Evolutionary conservation across 2,329 filamentous ascomycete species (phyloP).

Genomic region (Hymenoscyphus occultus): DNA sequence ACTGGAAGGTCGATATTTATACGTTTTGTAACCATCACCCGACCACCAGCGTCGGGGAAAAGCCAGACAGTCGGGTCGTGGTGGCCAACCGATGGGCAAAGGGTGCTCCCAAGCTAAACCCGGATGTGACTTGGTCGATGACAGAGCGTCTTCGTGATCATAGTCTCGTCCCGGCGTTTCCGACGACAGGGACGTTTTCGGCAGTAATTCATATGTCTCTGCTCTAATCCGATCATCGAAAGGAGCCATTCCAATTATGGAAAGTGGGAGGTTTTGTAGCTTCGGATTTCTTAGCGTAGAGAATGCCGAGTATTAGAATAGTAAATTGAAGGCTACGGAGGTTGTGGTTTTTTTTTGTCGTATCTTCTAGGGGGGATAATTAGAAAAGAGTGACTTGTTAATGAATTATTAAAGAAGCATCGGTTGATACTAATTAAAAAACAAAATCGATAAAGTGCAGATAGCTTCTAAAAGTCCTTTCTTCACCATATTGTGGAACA

Average conservation of each 20-base stretch:
- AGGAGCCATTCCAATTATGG: background rate
- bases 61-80: background rate
- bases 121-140: background rate
- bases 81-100: background rate
- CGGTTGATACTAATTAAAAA: background rate
- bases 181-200: conserved; percentile 1
- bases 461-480: too few species aligned
- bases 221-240: background rate
- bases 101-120: background rate
- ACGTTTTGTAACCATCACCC: background rate
- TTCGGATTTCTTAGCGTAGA: background rate
- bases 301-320: background rate
- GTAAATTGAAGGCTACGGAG: background rate
- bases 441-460: too few species aligned
- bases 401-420: background rate
- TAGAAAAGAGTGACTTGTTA: background rate
- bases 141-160: background rate
- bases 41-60: conserved; percentile 2
- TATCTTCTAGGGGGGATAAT: background rate
- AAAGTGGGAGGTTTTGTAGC: background rate
- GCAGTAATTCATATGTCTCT: background rate
- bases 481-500: too few species aligned
- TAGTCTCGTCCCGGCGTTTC: background rate
- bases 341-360: background rate
- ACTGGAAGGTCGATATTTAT: background rate